A percentile compares a stretch with the other conserved stretches of the same genome.
Conservation (phyloP, 768 basidiomycete genomes). For the Lactarius indigo region DNA sequence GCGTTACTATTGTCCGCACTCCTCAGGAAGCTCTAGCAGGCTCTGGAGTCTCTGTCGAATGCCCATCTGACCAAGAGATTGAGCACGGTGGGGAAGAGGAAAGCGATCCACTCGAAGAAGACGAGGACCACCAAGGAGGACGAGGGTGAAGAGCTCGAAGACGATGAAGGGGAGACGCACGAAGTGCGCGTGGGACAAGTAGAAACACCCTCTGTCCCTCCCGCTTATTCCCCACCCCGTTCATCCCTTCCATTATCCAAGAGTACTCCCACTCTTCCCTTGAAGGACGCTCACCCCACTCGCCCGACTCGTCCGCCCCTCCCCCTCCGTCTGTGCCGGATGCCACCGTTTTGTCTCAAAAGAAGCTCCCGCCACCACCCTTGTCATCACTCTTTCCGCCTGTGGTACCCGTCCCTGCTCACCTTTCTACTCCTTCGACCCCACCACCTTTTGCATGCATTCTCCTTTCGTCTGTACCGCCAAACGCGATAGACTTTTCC, state of each 20-base stretch:
- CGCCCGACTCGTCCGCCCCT: conserved; percentile 37
- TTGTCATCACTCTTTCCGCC: conserved; percentile 39
- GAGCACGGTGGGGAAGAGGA: neutral
- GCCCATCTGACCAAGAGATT: conserved; percentile 9
- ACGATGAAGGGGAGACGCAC: conserved; percentile 3
- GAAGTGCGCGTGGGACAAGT: neutral
- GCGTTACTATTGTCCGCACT: conserved; percentile 73
- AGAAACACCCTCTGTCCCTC: conserved; percentile 21
- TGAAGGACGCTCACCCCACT: conserved; percentile 30
- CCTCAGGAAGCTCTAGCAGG: conserved; percentile 69
- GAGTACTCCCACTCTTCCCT: conserved; percentile 23
- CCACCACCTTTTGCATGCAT: conserved; percentile 62
- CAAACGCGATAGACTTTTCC: conserved; percentile 53
- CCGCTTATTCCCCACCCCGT: conserved; percentile 30
- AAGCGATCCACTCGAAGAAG: neutral
- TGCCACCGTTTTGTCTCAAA: conserved; percentile 28
- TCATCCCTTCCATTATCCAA: conserved; percentile 29
- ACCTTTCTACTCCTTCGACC: conserved; percentile 43
- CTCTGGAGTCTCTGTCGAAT: conserved; percentile 25
- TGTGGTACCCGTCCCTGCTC: conserved; percentile 49
- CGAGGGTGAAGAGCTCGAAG: neutral
- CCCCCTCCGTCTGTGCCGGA: conserved; percentile 27
- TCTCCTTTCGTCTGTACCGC: conserved; percentile 49
- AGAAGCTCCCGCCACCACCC: conserved; percentile 28
- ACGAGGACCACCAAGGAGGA: neutral